Evolutionary conservation across 2,329 filamentous ascomycete genomes (phyloP).

Genomic region (Botrytis pseudocinerea): DNA sequence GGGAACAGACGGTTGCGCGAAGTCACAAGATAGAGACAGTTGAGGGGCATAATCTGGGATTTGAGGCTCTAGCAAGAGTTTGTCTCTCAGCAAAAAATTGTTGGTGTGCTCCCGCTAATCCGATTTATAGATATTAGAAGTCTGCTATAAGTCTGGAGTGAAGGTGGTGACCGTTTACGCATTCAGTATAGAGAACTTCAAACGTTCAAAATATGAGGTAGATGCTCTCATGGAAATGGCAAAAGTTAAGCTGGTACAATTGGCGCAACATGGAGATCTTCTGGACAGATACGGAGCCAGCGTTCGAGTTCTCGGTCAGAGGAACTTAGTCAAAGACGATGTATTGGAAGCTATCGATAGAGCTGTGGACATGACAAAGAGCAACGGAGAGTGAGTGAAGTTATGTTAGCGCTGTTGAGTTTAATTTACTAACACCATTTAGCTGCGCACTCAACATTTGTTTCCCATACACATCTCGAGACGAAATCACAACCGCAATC

Average conservation of each 20-base stretch:
- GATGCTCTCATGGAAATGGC: conserved; percentile 97
- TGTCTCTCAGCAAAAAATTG: conserved; percentile 32
- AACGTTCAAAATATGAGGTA: conserved; percentile 93
- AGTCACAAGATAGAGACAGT: conserved; percentile 92
- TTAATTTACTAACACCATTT: conserved; percentile 9
- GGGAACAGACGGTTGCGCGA: conserved; percentile 88
- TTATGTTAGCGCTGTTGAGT: neutral
- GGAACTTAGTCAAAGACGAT: conserved; percentile 80
- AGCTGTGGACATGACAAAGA: conserved; percentile 81
- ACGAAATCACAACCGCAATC: conserved; percentile 91
- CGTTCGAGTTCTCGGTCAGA: conserved; percentile 81
- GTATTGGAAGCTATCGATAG: conserved; percentile 86
- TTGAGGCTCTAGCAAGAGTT: conserved; percentile 88
- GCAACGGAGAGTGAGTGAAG: conserved; percentile 70
- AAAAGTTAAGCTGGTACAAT: conserved; percentile 88
- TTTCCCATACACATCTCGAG: conserved; percentile 94
- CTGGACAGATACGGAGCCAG: conserved; percentile 89
- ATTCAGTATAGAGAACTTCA: conserved; percentile 99
- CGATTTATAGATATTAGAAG: conserved; percentile 73
- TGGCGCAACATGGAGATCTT: conserved; percentile 89
- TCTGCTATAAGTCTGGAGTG: conserved; percentile 97
- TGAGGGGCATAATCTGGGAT: conserved; percentile 93
- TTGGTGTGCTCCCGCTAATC: conserved; percentile 26
- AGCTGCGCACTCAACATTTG: conserved; percentile 84
- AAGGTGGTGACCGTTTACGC: conserved; percentile 97